Evolutionary conservation across 768 basidiomycete species (phyloP).

Genomic region (Tricholoma hemisulphureum): DNA sequence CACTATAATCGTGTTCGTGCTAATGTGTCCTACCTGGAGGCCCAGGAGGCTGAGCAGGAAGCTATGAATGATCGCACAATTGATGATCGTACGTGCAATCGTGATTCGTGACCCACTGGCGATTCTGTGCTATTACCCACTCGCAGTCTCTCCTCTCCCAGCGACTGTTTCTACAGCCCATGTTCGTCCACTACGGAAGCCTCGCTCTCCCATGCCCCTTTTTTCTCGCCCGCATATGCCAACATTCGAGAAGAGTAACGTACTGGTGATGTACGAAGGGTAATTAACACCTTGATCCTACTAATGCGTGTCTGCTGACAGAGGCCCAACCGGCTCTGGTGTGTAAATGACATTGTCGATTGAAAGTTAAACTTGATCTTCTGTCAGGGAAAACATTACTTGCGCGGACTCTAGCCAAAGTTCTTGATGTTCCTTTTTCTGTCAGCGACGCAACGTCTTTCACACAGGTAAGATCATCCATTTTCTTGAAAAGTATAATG

Average conservation of each 20-base stretch:
- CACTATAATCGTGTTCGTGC: slow-evolving; percentile 88
- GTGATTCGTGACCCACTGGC: no score
- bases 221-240: slow-evolving; percentile 48
- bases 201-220: slow-evolving; percentile 32
- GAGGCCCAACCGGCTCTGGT: slow-evolving; percentile 89
- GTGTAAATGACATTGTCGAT: slow-evolving; percentile 9
- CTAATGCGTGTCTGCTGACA: slow-evolving; percentile 21
- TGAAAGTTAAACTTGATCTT: background rate
- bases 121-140: background rate
- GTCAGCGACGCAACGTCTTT: slow-evolving; percentile 92
- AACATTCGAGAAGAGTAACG: slow-evolving; percentile 93
- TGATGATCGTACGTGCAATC: slow-evolving; percentile 15
- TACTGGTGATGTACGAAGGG: slow-evolving; percentile 75
- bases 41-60: slow-evolving; percentile 26
- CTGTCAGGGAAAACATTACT: slow-evolving; percentile 80
- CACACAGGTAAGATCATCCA: slow-evolving; percentile 60
- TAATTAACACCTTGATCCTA: background rate
- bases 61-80: slow-evolving; percentile 7
- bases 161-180: slow-evolving; percentile 52
- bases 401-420: slow-evolving; percentile 86
- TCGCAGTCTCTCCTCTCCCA: slow-evolving; percentile 1
- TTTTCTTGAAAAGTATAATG: background rate
- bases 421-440: slow-evolving; percentile 93
- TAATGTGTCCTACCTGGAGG: slow-evolving; percentile 53
- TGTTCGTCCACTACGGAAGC: slow-evolving; percentile 56